Base-by-base conservation (phyloP, 163 green algal species). In the Scenedesmus sp. region DNA sequence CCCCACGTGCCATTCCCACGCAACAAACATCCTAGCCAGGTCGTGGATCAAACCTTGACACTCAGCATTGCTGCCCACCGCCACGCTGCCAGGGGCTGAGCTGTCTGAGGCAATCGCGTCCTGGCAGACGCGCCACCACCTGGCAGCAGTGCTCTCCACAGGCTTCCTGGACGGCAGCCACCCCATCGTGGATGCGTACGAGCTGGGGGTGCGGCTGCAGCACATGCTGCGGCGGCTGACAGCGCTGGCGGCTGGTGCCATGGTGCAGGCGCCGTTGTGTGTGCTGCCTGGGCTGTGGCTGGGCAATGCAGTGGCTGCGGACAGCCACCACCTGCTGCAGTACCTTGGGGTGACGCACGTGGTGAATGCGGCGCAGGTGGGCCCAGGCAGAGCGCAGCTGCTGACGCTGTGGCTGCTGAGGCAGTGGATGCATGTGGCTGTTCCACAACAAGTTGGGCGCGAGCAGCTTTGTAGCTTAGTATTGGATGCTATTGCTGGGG, bases 131-230 rank as follows among this genome's bases (percentile, higher is more conserved):
- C 88, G 94, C 26, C 90, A 95, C 65, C 68, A 73, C 56, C 85
- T 95, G 42, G 87, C 93, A 85, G 59, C 86, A 30, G 89, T 95
- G 46, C 94, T 98, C 0, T 98, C 95, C 33, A 97, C 96, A 3
- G 96, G 96, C 61, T 99, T 99, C 88, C 92, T 99, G 73, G 96
- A 98, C 82, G 97, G 97, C 49, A 95, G 93, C 2, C 92, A 96
- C 61, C 96, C 97, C 44, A 95, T 98, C 7, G 97, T 98, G 59
- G 97, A 99, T 90, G 91, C 94, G 4, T 98, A 99, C 83, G 97
- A 99, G 92, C 95, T 98, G 73, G 98, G 96, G 92, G 94, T 98
- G 2, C 91, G 97, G 1, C 92, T 99, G 91, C 94, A 97, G 93
- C 97, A 99, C 94, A 97, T 98, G 96, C 94, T 99, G 91, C 94